Evolutionary conservation across 1,139 yeast genomes (phyloP), one percentile per base, ranked within the genome.

Genomic region (Pichia sp.): DNA sequence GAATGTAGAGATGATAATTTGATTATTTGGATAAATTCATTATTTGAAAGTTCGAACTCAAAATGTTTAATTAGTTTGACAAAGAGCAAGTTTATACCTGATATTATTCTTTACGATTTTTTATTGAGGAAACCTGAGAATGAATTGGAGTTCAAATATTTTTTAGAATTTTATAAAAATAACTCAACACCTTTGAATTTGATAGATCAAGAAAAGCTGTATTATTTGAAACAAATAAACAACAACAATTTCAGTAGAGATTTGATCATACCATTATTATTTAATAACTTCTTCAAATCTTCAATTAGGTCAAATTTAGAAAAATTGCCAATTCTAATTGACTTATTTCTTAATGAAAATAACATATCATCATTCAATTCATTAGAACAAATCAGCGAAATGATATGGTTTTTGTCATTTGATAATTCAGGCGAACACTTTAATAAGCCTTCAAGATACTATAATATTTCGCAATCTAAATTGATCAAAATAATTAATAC

Each of bases 61-160:
- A 52, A 51, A 2, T 53, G 64, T 4, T 54, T 65, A 13, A 38
- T 52, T 4, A 22, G 68, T 61, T 47, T 74, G 63, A 20, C 69
- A 48, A 56, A 65, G 58, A 46, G 57, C 3, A 43, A 52, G 26
- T 43, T 51, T 39, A 44, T 64, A 18, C 67, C 68, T 2, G 50
- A 48, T 4, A 59, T 60, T 22, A 53, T 67, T 7, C 11, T 59
- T 1, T 60, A 60, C 39, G 70, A 67, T 47, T 32, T 65, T 1
- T 40, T 67, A 15, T 46, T 58, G 7, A 47, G 70, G 40, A 48
- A 45, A 2, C 68, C 68, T 5, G 44, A 35, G 2, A 59, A 63
- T 25, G 63, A 56, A 37, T 48, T 54, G 16, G 69, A 67, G 43
- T 59, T 61, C 47, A 49, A 53, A 35, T 51, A 58, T 13, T 46